Evolutionary conservation across 73 alveolate genomes (phyloP).

Genomic region (Paramecium primaurelia): DNA sequence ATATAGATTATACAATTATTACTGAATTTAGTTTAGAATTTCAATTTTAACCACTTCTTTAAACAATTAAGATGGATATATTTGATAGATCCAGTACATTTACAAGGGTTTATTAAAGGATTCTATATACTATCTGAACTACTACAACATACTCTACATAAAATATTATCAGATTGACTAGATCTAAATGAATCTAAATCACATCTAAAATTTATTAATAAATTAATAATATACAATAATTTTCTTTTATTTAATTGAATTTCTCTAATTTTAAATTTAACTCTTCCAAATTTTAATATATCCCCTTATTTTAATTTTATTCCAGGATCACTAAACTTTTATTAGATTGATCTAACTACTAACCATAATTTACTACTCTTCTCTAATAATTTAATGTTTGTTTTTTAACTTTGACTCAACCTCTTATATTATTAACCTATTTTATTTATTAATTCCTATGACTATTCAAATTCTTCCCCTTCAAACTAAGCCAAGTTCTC

Average conservation of each 20-base stretch:
- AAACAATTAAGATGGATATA: slow-evolving; percentile 57
- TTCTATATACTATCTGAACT: neutral
- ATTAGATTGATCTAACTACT: slow-evolving; percentile 6
- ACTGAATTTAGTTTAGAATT: neutral
- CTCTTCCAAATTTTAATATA: slow-evolving; percentile 68
- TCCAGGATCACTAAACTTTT: slow-evolving; percentile 18
- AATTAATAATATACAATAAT: no score
- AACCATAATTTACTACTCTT: neutral
- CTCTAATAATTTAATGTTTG: neutral
- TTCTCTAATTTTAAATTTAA: slow-evolving; percentile 64
- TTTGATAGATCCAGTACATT: slow-evolving; percentile 58
- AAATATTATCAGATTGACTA: neutral
- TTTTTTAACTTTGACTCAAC: neutral
- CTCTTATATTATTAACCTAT: neutral
- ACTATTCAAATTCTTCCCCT: neutral
- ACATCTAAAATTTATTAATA: no score
- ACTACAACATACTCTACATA: slow-evolving; percentile 49
- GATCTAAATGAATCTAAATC: neutral
- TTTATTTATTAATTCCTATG: neutral
- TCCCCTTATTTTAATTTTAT: slow-evolving; percentile 58
- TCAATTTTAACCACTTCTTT: neutral
- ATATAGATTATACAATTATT: neutral
- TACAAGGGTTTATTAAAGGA: slow-evolving; percentile 64
- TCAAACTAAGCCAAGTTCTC: neutral
- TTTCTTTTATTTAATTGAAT: slow-evolving; percentile 47